These are phyloP conservation scores for Basipetospora chlamydospora DNA, from an alignment of 2,329 filamentous ascomycete species.

Conservation along the genomic window DNA sequence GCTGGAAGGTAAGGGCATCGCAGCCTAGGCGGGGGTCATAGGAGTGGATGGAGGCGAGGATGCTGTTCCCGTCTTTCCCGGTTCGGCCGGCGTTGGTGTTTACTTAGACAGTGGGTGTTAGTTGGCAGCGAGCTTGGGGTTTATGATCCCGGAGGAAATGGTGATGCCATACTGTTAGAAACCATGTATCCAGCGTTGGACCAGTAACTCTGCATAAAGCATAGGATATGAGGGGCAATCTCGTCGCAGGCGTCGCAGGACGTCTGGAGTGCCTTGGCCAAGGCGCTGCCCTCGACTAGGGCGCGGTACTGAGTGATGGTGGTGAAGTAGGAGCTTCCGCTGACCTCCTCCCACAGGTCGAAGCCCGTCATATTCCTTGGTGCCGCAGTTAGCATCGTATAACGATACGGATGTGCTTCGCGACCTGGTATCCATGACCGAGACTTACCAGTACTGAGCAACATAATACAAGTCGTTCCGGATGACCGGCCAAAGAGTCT, in stretches of 20 bases:
- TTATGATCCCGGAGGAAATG: too few species aligned
- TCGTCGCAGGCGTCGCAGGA: slow-evolving; percentile 45
- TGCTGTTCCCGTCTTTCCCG: slow-evolving; percentile 58
- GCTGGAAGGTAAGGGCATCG: slow-evolving; percentile 61
- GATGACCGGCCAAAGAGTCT: slow-evolving; percentile 57
- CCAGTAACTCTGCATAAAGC: slow-evolving; percentile 67
- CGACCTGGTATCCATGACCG: too few species aligned
- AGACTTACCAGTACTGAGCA: slow-evolving; percentile 49
- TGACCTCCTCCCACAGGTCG: slow-evolving; percentile 75
- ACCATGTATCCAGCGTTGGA: slow-evolving; percentile 44
- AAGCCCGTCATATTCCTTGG: slow-evolving; percentile 45
- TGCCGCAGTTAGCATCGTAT: background rate
- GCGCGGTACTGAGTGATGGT: slow-evolving; percentile 53
- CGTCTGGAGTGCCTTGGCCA: slow-evolving; percentile 50
- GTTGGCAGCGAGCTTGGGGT: background rate
- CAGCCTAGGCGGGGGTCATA: slow-evolving; percentile 56
- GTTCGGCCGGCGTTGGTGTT: slow-evolving; percentile 43
- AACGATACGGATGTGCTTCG: background rate
- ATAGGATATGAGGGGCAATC: slow-evolving; percentile 56
- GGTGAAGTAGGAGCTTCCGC: slow-evolving; percentile 69
- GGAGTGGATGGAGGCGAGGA: slow-evolving; percentile 50
- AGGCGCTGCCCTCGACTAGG: slow-evolving; percentile 49
- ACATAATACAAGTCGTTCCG: slow-evolving; percentile 65
- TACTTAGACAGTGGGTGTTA: slow-evolving; percentile 22
- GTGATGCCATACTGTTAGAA: slow-evolving; percentile 41